Evolutionary conservation across 108 stramenopile genomes (phyloP), one percentile per base, ranked within the genome.

Genomic region (Discostella stelligeroides): DNA sequence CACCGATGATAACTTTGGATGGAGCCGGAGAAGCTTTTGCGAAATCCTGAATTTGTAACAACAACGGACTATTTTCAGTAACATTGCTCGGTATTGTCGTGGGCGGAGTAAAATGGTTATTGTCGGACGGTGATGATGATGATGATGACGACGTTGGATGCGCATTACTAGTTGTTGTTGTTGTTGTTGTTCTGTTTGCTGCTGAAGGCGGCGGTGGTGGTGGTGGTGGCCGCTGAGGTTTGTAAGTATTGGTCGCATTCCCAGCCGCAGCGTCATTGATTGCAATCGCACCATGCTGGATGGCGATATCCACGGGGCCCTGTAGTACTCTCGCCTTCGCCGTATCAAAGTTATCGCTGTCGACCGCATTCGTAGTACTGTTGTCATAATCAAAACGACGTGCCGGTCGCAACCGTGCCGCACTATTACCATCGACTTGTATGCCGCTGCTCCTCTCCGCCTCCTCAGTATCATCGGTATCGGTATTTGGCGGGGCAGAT

Each of bases 21-120:
- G 62, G 62, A 27, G 62, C 62, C 9, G 62, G 62, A 48, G 62
- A 63, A 14, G 46, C 47, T 18, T 9, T 17, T 30, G 62, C 62
- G 30, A 63, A 29, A 48, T 63, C 45, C 20, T 63, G 62, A 7
- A 63, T 63, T 34, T 63, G 43, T 39, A 40, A 29, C 62, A 63
- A 15, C 17, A 63, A 43, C 28, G 62, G 62, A 24, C 24, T 51
- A 13, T 12, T 51, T 27, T 23, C 11, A 51, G 1, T 20, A 50
- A 6, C 13, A 27, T 39, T 43, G 14, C 9, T 9, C 34, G 13
- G 18, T 39, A 18, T 70, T 30, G 18, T 66, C 20, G 12, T 17
- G 28, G 21, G 27, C 2, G 48, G 49, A 34, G 37, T 34, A 17
- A 7, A 48, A 49, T 51, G 48, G 63, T 50, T 10, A 27, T 34